Percentiles rank a stretch among this genome's conserved stretches.
Conservation (phyloP, 805 yeast species). For the Cyberlindnera euphorbiiphila region DNA sequence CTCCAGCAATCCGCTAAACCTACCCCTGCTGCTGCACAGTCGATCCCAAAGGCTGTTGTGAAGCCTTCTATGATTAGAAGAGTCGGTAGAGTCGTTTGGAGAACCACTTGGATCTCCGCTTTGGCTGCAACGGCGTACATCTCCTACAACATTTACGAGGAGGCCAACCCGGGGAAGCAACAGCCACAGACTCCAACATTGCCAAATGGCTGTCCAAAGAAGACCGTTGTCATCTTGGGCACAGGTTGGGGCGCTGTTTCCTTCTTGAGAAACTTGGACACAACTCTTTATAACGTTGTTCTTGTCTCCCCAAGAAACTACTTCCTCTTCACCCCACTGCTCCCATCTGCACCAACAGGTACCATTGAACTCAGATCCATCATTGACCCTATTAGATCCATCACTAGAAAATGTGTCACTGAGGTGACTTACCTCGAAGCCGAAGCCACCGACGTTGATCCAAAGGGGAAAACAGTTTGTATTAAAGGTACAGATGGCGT, state of each 20-base stretch:
- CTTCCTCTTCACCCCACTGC: slow-evolving; percentile 91
- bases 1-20: slow-evolving; percentile 13
- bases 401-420: slow-evolving; percentile 74
- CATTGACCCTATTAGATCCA: slow-evolving; percentile 87
- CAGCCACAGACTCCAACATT: slow-evolving; percentile 54
- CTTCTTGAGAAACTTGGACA: slow-evolving; percentile 76
- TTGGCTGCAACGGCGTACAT: slow-evolving; percentile 52
- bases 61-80: slow-evolving; percentile 25
- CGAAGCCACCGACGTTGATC: slow-evolving; percentile 81
- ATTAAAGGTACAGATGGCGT: slow-evolving; percentile 51
- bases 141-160: slow-evolving; percentile 61
- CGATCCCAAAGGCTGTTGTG: slow-evolving; percentile 10
- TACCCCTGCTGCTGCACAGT: no score
- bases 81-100: slow-evolving; percentile 34
- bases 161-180: slow-evolving; percentile 58
- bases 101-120: slow-evolving; percentile 45
- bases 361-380: slow-evolving; percentile 87
- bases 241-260: slow-evolving; percentile 96
- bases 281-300: slow-evolving; percentile 82
- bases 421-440: slow-evolving; percentile 86
- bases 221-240: slow-evolving; percentile 63
- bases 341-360: slow-evolving; percentile 94
- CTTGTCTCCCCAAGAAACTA: slow-evolving; percentile 93
- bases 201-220: slow-evolving; percentile 40
- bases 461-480: slow-evolving; percentile 57